These are phyloP conservation scores for Phyllosticta citriasiana DNA, from an alignment of 2,329 filamentous ascomycete genomes.

Conservation along the genomic window DNA sequence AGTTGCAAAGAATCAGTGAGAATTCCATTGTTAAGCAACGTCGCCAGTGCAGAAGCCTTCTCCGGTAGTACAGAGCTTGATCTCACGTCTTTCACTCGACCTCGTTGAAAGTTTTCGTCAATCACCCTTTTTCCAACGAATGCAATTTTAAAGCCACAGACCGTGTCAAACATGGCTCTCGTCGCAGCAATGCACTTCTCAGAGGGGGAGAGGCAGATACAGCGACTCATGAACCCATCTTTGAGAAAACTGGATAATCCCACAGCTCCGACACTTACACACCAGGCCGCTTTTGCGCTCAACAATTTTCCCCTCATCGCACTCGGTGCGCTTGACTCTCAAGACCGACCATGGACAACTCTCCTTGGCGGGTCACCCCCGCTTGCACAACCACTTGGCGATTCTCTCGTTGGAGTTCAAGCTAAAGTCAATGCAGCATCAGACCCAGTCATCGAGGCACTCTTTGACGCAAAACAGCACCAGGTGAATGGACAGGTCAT, in stretches of 20 bases:
- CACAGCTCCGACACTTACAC: slow-evolving; percentile 52
- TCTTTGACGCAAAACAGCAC: slow-evolving; percentile 41
- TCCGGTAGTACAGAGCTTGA: no score
- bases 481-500: slow-evolving; percentile 33
- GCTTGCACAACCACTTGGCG: slow-evolving; percentile 54
- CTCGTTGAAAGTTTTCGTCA: not conserved
- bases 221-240: not conserved
- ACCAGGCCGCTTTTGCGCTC: slow-evolving; percentile 51
- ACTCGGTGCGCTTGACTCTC: slow-evolving; percentile 58
- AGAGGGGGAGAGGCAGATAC: not conserved
- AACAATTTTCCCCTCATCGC: slow-evolving; percentile 57
- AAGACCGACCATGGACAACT: slow-evolving; percentile 63
- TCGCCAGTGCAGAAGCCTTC: no score
- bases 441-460: slow-evolving; percentile 60
- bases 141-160: not conserved
- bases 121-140: not conserved
- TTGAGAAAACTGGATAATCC: slow-evolving; percentile 47
- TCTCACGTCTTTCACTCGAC: no score
- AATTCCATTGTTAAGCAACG: no score
- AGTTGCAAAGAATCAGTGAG: no score
- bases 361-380: slow-evolving; percentile 66
- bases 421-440: slow-evolving; percentile 48
- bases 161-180: not conserved
- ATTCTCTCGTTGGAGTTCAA: slow-evolving; percentile 53
- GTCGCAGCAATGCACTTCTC: not conserved